Conservation (phyloP, 78 protist genomes). For the Dictyostelium citrinum region DNA sequence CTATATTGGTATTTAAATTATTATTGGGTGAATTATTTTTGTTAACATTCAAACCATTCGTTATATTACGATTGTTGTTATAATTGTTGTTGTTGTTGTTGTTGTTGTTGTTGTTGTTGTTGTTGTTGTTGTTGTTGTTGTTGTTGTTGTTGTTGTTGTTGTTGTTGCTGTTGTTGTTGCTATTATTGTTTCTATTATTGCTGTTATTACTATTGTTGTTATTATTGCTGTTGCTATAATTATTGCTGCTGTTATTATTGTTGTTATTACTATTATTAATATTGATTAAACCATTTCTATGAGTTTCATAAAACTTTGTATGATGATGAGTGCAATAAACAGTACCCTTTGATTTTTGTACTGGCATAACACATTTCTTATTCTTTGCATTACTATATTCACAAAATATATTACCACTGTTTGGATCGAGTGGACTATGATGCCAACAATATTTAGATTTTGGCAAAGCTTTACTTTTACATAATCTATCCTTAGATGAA, state of each 20-base stretch:
- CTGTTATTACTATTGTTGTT: neutral
- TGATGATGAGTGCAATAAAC: neutral
- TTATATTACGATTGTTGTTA: neutral
- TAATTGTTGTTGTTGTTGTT: neutral
- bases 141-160: neutral
- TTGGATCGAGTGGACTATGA: conserved; percentile 68
- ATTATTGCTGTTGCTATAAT: neutral
- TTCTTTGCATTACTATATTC: conserved; percentile 3
- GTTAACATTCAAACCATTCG: neutral
- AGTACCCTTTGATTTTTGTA: conserved; percentile 16
- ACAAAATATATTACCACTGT: conserved; percentile 27
- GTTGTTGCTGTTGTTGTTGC: neutral
- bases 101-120: neutral
- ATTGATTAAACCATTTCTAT: neutral
- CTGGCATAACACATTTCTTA: conserved; percentile 19
- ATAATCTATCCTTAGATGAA: conserved; percentile 17
- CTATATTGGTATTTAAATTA: neutral
- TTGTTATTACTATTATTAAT: neutral
- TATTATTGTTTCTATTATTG: neutral
- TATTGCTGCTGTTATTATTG: neutral
- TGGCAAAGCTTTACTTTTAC: conserved; percentile 57
- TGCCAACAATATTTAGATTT: conserved; percentile 70
- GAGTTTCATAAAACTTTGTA: neutral
- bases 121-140: neutral
- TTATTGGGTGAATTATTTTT: neutral